These are phyloP conservation scores for Erodium texanum DNA, from an alignment of 441 rosid genomes.

Conservation along the genomic window DNA sequence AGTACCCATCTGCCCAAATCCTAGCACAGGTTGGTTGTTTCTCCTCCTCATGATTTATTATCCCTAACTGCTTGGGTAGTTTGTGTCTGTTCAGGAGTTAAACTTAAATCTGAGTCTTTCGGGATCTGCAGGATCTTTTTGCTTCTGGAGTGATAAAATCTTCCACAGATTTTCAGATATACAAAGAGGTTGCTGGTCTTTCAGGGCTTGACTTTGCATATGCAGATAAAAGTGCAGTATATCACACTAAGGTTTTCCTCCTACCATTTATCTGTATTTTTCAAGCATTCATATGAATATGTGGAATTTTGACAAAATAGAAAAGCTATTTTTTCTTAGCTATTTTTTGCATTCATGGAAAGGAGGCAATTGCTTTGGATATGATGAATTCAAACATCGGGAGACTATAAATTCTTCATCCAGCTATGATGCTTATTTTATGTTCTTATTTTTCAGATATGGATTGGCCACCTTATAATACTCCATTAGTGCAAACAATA, in stretches of 20 bases:
- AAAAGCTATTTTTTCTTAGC: background rate
- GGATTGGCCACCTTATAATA: too few relatives aligned
- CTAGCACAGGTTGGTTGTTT: conserved; percentile 53
- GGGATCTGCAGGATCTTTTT: conserved; percentile 70
- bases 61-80: background rate
- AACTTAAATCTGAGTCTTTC: conserved; percentile 15
- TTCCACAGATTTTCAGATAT: conserved; percentile 89
- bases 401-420: background rate
- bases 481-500: background rate
- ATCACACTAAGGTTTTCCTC: conserved; percentile 77
- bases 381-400: background rate
- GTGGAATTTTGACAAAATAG: background rate
- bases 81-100: conserved; percentile 21
- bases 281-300: background rate
- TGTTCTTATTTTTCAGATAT: too few relatives aligned
- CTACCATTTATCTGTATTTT: conserved; percentile 10
- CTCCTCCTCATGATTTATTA: conserved; percentile 5
- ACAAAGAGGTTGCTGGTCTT: conserved; percentile 81
- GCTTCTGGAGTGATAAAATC: conserved; percentile 69
- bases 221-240: conserved; percentile 71
- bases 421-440: too few relatives aligned
- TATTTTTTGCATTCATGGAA: background rate
- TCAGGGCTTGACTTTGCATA: conserved; percentile 98
- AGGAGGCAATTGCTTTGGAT: background rate
- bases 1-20: conserved; percentile 77